phyloP scores from a whole-genome alignment of 371 early-diverging fungal genomes.

The Zancudomyces culisetae region DNA sequence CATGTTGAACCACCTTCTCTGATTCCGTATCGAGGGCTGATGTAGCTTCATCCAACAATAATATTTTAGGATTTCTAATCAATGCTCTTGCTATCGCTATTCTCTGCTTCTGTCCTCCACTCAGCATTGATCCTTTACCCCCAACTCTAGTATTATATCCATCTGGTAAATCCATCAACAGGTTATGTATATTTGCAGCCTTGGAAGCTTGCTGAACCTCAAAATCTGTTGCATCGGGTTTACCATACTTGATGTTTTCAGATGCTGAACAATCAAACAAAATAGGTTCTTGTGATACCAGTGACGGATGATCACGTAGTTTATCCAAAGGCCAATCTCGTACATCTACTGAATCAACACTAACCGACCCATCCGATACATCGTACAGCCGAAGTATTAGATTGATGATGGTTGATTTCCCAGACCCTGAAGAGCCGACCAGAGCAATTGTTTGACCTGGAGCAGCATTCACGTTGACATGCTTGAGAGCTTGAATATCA shows the following conservation, averaged over 20 bases:
- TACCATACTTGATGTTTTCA: constrained; percentile 24
- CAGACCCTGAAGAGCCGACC: constrained; percentile 73
- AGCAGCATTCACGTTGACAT: constrained; percentile 47
- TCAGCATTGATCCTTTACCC: constrained; percentile 41
- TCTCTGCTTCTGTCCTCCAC: constrained; percentile 85
- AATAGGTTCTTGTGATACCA: constrained; percentile 60
- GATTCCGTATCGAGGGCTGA: constrained; percentile 23
- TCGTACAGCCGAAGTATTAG: constrained; percentile 80
- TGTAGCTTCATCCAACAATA: constrained; percentile 32
- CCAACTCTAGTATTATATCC: constrained; percentile 51
- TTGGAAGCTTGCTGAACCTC: constrained; percentile 26
- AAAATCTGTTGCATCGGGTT: constrained; percentile 16
- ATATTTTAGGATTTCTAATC: constrained; percentile 43
- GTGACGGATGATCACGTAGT: constrained; percentile 47
- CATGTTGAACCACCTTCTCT: constrained; percentile 25
- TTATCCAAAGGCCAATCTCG: constrained; percentile 43
- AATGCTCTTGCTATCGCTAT: constrained; percentile 67
- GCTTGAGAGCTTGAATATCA: constrained; percentile 51
- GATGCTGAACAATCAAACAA: constrained; percentile 33
- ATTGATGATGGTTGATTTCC: constrained; percentile 67
- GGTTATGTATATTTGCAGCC: constrained; percentile 39
- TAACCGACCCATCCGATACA: constrained; percentile 33
- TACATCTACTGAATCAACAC: constrained; percentile 45
- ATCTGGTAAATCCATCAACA: constrained; percentile 47
- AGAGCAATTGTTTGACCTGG: constrained; percentile 68